These are phyloP conservation scores for Teunomyces funiuensis DNA, from an alignment of 805 yeast genomes.

Conservation along the genomic window DNA sequence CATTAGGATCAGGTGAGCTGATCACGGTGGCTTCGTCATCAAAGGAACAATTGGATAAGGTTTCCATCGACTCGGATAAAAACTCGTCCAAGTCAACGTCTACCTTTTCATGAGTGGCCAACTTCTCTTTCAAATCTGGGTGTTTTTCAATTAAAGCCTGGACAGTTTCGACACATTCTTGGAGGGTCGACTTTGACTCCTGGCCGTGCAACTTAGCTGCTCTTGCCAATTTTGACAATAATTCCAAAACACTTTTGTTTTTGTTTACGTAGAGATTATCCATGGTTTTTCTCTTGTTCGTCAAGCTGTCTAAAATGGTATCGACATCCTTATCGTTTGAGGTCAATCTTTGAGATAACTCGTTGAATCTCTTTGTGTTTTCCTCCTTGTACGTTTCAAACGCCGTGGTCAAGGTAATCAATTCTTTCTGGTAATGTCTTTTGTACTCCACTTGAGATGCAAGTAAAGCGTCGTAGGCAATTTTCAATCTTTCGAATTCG, in stretches of 20 bases:
- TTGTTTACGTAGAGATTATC: constrained; percentile 50
- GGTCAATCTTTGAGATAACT: constrained; percentile 37
- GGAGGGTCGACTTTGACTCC: constrained; percentile 44
- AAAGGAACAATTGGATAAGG: constrained; percentile 29
- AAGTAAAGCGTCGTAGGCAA: constrained; percentile 57
- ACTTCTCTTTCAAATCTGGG: constrained; percentile 34
- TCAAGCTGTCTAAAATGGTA: constrained; percentile 48
- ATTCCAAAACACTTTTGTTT: constrained; percentile 43
- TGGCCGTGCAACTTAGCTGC: constrained; percentile 50
- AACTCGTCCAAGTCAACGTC: constrained; percentile 36
- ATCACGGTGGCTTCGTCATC: constrained; percentile 34
- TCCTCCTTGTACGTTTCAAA: constrained; percentile 39
- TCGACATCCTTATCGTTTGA: constrained; percentile 50
- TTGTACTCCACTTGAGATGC: constrained; percentile 54
- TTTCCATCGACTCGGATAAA: constrained; percentile 32
- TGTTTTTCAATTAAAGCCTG: constrained; percentile 34
- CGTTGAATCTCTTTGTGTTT: constrained; percentile 32
- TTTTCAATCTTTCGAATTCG: constrained; percentile 56
- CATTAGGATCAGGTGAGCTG: constrained; percentile 15
- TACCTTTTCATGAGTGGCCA: constrained; percentile 25
- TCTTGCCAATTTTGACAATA: constrained; percentile 43
- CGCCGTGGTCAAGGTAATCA: constrained; percentile 35
- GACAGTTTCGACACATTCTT: constrained; percentile 48
- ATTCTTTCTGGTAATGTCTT: constrained; percentile 45
- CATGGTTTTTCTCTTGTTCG: constrained; percentile 47